These are phyloP conservation scores for Singerocomus inundabilis DNA, from an alignment of 1,284 basidiomycete species.

Conservation along the genomic window DNA sequence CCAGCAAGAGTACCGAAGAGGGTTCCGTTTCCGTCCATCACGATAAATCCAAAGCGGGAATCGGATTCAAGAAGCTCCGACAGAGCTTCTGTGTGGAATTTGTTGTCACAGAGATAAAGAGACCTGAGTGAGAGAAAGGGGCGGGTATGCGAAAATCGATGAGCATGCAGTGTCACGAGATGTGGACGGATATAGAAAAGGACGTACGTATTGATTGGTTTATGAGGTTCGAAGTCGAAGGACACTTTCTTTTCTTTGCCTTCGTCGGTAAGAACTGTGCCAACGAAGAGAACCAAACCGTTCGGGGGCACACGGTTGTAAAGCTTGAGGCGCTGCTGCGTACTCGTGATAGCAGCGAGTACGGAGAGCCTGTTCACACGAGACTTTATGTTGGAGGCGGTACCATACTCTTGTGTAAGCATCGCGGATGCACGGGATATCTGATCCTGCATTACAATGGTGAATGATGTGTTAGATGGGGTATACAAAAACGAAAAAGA, in stretches of 20 bases:
- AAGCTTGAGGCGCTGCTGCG: slow-evolving; percentile 97
- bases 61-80: slow-evolving; percentile 97
- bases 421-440: slow-evolving; percentile 92
- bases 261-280: slow-evolving; percentile 97
- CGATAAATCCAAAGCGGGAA: slow-evolving; percentile 98
- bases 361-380: slow-evolving; percentile 98
- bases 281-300: slow-evolving; percentile 95
- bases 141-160: slow-evolving; percentile 4
- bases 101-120: slow-evolving; percentile 99
- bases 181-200: slow-evolving; percentile 1
- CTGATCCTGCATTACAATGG: slow-evolving; percentile 69
- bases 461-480: background rate
- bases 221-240: slow-evolving; percentile 96
- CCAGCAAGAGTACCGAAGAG: slow-evolving; percentile 96
- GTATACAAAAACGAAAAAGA: slow-evolving; percentile 10
- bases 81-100: slow-evolving; percentile 98
- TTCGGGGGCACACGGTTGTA: slow-evolving; percentile 97
- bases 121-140: slow-evolving; percentile 51
- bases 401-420: slow-evolving; percentile 98
- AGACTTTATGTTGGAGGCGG: slow-evolving; percentile 99
- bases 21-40: slow-evolving; percentile 98
- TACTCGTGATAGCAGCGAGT: slow-evolving; percentile 96
- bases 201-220: slow-evolving; percentile 96
- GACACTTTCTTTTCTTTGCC: slow-evolving; percentile 99
- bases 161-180: background rate